Conservation (phyloP, 306 rosid genomes). For the Corylus americana region DNA sequence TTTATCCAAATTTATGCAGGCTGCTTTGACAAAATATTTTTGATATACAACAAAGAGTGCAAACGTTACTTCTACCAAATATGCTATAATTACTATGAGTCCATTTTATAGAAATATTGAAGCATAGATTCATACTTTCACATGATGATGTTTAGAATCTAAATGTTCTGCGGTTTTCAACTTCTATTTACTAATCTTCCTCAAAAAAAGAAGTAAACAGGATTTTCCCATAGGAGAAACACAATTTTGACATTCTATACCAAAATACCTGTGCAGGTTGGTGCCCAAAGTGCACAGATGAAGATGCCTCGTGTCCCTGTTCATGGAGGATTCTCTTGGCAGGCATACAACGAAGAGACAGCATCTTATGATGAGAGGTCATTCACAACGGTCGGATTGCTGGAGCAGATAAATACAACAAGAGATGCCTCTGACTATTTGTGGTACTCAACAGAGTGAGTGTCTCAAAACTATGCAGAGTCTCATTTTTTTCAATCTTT, state of each 20-base stretch:
- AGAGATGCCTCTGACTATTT: slow-evolving; percentile 88
- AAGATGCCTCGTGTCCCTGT: slow-evolving; percentile 90
- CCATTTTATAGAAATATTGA: neutral
- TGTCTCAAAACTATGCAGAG: slow-evolving; percentile 21
- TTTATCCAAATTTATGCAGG: neutral
- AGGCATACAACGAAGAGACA: slow-evolving; percentile 77
- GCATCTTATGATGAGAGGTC: slow-evolving; percentile 65
- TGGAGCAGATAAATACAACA: slow-evolving; percentile 94
- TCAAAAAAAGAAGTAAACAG: neutral
- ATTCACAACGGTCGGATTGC: slow-evolving; percentile 69
- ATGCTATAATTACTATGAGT: neutral
- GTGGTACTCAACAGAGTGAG: slow-evolving; percentile 99
- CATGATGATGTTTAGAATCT: neutral
- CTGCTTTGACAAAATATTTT: neutral
- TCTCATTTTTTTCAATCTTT: neutral
- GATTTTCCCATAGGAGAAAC: neutral
- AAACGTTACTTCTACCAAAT: neutral
- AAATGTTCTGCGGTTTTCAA: neutral
- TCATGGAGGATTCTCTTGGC: slow-evolving; percentile 87
- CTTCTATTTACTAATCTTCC: neutral
- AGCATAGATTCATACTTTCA: neutral
- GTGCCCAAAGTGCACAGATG: slow-evolving; percentile 76
- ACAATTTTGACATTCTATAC: slow-evolving; percentile 1
- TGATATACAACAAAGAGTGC: neutral
- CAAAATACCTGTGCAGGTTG: slow-evolving; percentile 53